These are phyloP conservation scores for Chaetomidium leptoderma DNA, from an alignment of 495 filamentous ascomycete species.

Conservation along the genomic window DNA sequence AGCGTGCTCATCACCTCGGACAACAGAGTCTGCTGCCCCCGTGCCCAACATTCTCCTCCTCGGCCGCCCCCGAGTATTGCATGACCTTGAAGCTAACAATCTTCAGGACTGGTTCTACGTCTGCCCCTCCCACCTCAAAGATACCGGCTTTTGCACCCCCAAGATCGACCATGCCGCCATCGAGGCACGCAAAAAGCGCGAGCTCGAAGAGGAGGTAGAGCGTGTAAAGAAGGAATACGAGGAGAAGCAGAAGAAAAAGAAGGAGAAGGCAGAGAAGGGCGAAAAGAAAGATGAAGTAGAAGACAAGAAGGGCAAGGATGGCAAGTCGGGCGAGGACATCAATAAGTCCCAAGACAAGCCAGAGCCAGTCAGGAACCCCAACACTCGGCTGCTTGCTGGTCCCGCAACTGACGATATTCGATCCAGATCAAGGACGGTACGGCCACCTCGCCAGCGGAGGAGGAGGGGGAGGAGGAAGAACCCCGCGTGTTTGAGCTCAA, in stretches of 20 bases:
- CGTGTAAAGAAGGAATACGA: constrained; percentile 76
- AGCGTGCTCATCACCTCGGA: constrained; percentile 87
- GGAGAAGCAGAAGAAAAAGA: constrained; percentile 60
- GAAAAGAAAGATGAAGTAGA: constrained; percentile 45
- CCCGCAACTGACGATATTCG: background rate
- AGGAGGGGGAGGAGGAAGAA: constrained; percentile 41
- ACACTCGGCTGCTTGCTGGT: background rate
- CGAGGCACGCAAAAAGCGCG: constrained; percentile 64
- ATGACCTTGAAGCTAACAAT: constrained; percentile 19
- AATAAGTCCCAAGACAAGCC: constrained; percentile 50
- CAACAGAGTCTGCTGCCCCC: constrained; percentile 60
- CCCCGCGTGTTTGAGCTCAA: constrained; percentile 83
- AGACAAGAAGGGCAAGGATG: constrained; percentile 50
- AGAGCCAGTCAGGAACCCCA: constrained; percentile 17
- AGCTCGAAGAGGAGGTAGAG: constrained; percentile 67
- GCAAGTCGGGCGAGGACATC: constrained; percentile 39
- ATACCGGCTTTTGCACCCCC: constrained; percentile 73
- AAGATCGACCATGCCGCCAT: constrained; percentile 72
- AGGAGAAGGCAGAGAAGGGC: constrained; percentile 44
- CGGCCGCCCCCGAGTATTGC: background rate
- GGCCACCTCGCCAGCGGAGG: constrained; percentile 42
- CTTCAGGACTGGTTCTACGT: constrained; percentile 89
- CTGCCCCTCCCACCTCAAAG: constrained; percentile 79
- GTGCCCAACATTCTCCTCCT: too few relatives aligned
- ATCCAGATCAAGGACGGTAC: constrained; percentile 34